A percentile compares a stretch with the other conserved stretches of the same genome.
phyloP scores from a whole-genome alignment of 306 rosid species.

The Fragaria iinumae region DNA sequence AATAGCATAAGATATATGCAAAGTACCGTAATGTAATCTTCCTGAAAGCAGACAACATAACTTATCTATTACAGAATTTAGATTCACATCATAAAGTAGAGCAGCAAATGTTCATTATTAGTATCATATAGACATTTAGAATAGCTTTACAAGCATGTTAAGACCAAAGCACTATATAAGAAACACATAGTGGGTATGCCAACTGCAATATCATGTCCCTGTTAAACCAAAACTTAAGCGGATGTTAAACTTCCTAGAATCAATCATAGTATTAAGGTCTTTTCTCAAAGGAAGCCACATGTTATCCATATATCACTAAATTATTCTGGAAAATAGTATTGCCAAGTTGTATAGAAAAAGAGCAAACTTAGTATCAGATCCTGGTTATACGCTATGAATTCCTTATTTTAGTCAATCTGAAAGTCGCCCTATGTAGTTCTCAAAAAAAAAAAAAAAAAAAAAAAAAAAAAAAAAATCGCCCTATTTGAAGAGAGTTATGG shows the following conservation, averaged over 20 bases:
- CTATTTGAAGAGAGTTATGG: neutral
- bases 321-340: neutral
- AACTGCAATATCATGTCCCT: neutral
- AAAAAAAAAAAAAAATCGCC: too few relatives aligned
- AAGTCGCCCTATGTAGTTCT: neutral
- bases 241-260: neutral
- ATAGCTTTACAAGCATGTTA: neutral
- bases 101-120: neutral
- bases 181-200: neutral
- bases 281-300: slow-evolving; percentile 1
- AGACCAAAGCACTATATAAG: neutral
- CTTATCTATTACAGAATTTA: neutral
- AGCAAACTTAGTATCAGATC: neutral
- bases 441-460: too few relatives aligned
- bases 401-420: neutral
- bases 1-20: neutral
- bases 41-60: neutral
- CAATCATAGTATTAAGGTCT: neutral
- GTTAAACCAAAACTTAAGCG: neutral
- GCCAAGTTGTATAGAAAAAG: neutral
- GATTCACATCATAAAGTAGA: neutral
- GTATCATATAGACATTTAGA: neutral
- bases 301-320: neutral
- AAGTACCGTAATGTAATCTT: neutral
- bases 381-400: neutral